phyloP scores from a whole-genome alignment of 1,284 basidiomycete species.

The Ganoderma meredithae region DNA sequence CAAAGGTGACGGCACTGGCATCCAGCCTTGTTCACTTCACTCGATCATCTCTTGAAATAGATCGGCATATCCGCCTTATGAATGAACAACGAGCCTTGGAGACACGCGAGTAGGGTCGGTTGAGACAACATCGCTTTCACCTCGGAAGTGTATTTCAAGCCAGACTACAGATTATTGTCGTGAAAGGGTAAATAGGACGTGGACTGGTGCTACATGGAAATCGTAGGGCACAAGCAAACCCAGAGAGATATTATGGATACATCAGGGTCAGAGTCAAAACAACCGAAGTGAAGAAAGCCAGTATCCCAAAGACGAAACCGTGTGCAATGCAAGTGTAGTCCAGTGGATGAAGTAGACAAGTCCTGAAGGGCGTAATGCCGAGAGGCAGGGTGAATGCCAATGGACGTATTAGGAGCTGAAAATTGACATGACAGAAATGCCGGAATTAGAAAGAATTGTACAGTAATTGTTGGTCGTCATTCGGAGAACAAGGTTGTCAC shows the following conservation, averaged over 20 bases:
- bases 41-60: neutral
- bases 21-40: neutral
- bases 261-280: constrained; percentile 15
- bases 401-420: neutral
- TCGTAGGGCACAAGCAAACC: constrained; percentile 7
- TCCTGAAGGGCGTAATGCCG: neutral
- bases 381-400: neutral
- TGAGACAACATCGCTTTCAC: neutral
- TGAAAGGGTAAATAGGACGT: constrained; percentile 15
- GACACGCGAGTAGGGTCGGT: neutral
- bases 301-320: neutral
- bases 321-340: neutral
- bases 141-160: constrained; percentile 18
- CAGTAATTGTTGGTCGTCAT: constrained; percentile 18
- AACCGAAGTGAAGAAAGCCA: neutral
- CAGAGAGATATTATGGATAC: constrained; percentile 29
- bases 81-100: neutral
- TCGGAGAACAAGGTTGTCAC: constrained; percentile 21
- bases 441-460: constrained; percentile 29
- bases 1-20: neutral
- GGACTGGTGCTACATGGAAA: constrained; percentile 27
- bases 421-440: neutral
- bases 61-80: neutral
- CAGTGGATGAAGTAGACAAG: neutral
- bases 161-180: constrained; percentile 25